Evolutionary conservation across 1,284 basidiomycete genomes (phyloP).

Genomic region (Pyrrhoderma lamaoense): DNA sequence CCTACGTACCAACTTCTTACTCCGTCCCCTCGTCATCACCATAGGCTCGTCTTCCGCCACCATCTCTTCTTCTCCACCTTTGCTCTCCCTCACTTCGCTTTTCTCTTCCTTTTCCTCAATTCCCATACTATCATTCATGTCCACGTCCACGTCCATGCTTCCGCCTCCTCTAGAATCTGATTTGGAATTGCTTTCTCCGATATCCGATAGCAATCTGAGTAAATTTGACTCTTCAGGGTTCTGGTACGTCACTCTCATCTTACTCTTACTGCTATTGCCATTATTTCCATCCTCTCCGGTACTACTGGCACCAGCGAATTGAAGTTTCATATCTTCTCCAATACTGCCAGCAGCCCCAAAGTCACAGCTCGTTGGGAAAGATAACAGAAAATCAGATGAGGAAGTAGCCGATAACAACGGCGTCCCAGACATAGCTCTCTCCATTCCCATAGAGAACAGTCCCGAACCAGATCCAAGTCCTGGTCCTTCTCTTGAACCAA

Average conservation of each 20-base stretch:
- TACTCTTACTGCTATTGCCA: conserved; percentile 22
- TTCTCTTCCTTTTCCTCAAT: background rate
- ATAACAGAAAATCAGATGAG: no score
- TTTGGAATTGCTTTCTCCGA: no score
- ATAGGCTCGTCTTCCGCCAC: background rate
- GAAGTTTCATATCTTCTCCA: no score
- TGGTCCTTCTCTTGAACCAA: conserved; percentile 2
- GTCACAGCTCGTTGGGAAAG: no score
- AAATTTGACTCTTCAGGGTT: conserved; percentile 56
- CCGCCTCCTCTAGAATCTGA: background rate
- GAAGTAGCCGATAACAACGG: background rate
- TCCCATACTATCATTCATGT: background rate
- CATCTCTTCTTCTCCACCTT: conserved; percentile 13
- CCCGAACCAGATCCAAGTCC: background rate
- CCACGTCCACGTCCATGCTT: background rate
- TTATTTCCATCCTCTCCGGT: conserved; percentile 15
- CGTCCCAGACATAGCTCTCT: background rate
- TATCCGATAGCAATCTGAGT: conserved; percentile 30
- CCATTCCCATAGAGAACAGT: background rate
- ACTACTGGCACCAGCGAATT: no score
- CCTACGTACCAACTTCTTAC: no score
- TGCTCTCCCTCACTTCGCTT: background rate
- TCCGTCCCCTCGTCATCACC: no score
- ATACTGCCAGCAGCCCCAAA: no score
- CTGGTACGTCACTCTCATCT: conserved; percentile 55